phyloP scores from a whole-genome alignment of 2,329 filamentous ascomycete genomes.

The Apiospora arundinis region DNA sequence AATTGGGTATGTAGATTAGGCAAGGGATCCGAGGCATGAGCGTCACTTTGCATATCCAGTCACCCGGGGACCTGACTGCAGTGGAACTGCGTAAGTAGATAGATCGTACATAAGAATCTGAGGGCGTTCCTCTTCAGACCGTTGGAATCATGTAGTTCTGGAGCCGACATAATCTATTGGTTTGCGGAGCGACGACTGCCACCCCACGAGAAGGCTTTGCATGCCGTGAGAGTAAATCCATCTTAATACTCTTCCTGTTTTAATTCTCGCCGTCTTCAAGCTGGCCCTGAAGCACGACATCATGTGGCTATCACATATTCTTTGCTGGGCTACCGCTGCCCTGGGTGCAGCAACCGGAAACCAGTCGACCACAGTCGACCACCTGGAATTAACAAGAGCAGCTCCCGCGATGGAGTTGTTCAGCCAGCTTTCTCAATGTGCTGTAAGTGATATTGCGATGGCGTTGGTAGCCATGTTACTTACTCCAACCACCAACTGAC shows the following conservation, averaged over 20 bases:
- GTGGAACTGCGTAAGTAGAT: background rate
- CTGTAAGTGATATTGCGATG: background rate
- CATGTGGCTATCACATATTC: background rate
- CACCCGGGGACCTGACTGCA: background rate
- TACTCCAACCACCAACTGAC: background rate
- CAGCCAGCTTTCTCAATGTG: slow-evolving; percentile 4
- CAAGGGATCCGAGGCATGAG: slow-evolving; percentile 4
- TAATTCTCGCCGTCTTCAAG: background rate
- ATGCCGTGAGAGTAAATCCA: background rate
- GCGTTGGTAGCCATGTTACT: background rate
- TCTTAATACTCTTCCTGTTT: background rate
- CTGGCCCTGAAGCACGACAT: background rate
- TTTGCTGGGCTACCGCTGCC: background rate
- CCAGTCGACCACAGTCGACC: background rate
- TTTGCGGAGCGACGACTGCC: background rate
- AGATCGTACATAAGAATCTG: background rate
- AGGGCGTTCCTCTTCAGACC: background rate
- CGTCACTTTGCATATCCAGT: background rate
- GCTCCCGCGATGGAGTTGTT: background rate
- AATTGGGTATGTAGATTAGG: background rate
- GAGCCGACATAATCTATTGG: background rate
- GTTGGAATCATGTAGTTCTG: background rate
- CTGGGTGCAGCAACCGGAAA: background rate
- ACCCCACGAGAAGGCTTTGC: background rate
- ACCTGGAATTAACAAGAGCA: background rate